These are phyloP conservation scores for Thuidium tamariscinum DNA, from an alignment of 225 moss, liverwort and hornwort genomes.

Conservation along the genomic window DNA sequence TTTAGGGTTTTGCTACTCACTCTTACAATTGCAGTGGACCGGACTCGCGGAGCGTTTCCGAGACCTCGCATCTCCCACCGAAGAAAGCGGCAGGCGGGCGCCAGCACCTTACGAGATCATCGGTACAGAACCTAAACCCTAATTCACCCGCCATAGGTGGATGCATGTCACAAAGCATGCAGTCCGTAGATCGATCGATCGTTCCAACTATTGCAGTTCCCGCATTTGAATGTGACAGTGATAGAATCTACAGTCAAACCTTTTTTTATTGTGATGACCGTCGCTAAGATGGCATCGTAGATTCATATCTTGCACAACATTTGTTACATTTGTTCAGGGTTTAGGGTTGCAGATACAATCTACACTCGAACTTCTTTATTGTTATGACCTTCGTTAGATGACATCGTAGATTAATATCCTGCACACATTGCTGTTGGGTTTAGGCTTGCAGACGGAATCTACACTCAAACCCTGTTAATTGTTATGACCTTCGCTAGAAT, in stretches of 20 bases:
- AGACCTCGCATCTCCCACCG: constrained; percentile 15
- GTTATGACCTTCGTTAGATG: neutral
- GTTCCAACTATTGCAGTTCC: neutral
- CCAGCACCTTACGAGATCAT: constrained; percentile 25
- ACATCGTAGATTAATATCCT: neutral
- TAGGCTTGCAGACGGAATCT: neutral
- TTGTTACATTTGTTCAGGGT: neutral
- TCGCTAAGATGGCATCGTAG: neutral
- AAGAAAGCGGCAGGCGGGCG: constrained; percentile 5
- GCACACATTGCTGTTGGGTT: neutral
- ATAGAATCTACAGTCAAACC: neutral
- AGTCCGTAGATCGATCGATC: neutral
- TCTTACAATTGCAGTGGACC: neutral
- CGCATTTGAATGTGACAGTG: neutral
- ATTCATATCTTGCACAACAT: neutral
- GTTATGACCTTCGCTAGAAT: neutral
- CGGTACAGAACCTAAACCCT: constrained; percentile 15
- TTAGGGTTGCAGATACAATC: neutral
- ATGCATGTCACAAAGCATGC: neutral
- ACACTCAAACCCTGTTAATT: neutral
- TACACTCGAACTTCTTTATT: neutral
- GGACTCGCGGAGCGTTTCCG: constrained; percentile 20
- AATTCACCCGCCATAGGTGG: neutral
- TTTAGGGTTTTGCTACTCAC: neutral
- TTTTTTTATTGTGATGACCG: neutral